These are phyloP conservation scores for Strigomonas galati DNA, from an alignment of 208 protist species.

Conservation along the genomic window DNA sequence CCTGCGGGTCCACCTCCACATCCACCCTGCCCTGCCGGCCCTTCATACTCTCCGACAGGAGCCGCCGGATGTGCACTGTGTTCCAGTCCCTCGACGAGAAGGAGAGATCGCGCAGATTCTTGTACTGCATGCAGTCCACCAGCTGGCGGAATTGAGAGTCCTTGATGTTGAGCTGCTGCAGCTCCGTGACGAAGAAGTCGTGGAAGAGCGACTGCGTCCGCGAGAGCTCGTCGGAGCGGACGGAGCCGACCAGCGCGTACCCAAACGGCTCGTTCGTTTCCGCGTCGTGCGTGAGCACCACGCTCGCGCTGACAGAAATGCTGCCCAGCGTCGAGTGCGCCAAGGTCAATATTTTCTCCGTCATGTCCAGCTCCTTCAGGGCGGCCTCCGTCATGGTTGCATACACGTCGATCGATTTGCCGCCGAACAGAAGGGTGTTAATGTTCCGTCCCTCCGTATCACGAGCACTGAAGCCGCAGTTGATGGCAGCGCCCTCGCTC, in stretches of 20 bases:
- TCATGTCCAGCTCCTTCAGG: slow-evolving; percentile 41
- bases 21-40: slow-evolving; percentile 38
- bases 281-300: slow-evolving; percentile 32
- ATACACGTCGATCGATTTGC: slow-evolving; percentile 56
- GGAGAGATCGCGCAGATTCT: slow-evolving; percentile 52
- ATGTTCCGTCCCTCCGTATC: slow-evolving; percentile 61
- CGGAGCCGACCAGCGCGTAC: slow-evolving; percentile 50
- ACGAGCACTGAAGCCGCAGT: slow-evolving; percentile 43
- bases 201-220: slow-evolving; percentile 48
- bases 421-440: slow-evolving; percentile 52
- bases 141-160: slow-evolving; percentile 42
- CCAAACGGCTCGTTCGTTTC: slow-evolving; percentile 38
- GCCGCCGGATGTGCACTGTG: slow-evolving; percentile 35
- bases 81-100: slow-evolving; percentile 39
- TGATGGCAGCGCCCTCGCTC: slow-evolving; percentile 45
- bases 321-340: slow-evolving; percentile 53
- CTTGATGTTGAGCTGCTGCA: slow-evolving; percentile 31
- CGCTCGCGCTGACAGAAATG: slow-evolving; percentile 39
- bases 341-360: slow-evolving; percentile 36
- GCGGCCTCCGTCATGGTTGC: slow-evolving; percentile 50
- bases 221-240: slow-evolving; percentile 43
- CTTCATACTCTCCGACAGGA: slow-evolving; percentile 56
- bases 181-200: slow-evolving; percentile 48
- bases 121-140: slow-evolving; percentile 52
- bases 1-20: slow-evolving; percentile 48